A percentile compares a stretch with the other conserved stretches of the same genome.
phyloP scores from a whole-genome alignment of 1,284 basidiomycete genomes.

The Sporisorium exsertum region DNA sequence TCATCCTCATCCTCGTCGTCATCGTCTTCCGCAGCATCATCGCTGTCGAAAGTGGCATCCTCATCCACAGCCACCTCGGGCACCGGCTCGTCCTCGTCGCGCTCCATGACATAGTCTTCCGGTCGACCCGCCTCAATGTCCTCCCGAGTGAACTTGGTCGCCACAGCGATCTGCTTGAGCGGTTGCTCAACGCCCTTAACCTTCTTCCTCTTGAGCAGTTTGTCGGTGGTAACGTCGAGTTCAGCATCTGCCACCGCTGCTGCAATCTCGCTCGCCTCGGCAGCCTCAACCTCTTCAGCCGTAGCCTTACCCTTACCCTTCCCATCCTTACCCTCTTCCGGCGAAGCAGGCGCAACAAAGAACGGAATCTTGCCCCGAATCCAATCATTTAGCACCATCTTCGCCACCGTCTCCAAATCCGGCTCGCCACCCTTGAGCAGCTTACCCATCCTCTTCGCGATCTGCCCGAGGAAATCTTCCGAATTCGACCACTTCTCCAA shows the following conservation, averaged over 20 bases:
- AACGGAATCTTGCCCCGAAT: slow-evolving; percentile 93
- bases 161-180: slow-evolving; percentile 74
- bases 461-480: slow-evolving; percentile 83
- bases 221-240: slow-evolving; percentile 31
- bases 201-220: slow-evolving; percentile 66
- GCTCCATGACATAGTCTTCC: slow-evolving; percentile 67
- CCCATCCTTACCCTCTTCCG: slow-evolving; percentile 32
- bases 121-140: slow-evolving; percentile 64
- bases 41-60: slow-evolving; percentile 50
- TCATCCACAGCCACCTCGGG: slow-evolving; percentile 51
- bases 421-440: slow-evolving; percentile 94
- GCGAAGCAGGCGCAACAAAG: slow-evolving; percentile 78
- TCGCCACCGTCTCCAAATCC: slow-evolving; percentile 89
- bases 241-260: slow-evolving; percentile 22
- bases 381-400: slow-evolving; percentile 97
- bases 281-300: slow-evolving; percentile 25
- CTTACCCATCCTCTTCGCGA: slow-evolving; percentile 91
- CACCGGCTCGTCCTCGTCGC: slow-evolving; percentile 55
- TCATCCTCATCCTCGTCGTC: slow-evolving; percentile 66
- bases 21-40: slow-evolving; percentile 53
- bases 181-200: slow-evolving; percentile 75
- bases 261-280: slow-evolving; percentile 12
- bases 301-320: slow-evolving; percentile 54
- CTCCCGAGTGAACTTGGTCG: slow-evolving; percentile 72
- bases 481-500: slow-evolving; percentile 72